Base-by-base conservation (phyloP, 192 early-diverging fungal genomes). In the Coemansia sp. region DNA sequence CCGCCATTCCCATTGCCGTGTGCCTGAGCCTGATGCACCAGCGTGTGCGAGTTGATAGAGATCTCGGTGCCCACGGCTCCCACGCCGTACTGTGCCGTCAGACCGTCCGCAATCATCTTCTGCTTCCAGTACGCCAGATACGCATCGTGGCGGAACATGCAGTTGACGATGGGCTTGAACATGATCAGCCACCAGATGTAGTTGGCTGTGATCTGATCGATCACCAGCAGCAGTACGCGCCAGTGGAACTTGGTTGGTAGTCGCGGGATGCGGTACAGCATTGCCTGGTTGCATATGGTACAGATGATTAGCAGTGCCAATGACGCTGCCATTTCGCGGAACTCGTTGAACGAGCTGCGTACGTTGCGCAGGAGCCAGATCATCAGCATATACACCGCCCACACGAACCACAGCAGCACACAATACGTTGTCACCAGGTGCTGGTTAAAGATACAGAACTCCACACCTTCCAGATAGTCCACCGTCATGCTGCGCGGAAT, bases 161-260 rank as follows among this genome's bases (percentile, higher is more conserved):
- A 78, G 41, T 77, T 74, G 46, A 59, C 65, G 11, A 83, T 62
- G 7, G 81, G 72, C 69, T 74, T 77, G 62, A 76, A 66, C 81
- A 83, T 83, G 41, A 83, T 83, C 13, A 74, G 67, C 81, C 81
- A 83, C 72, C 76, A 83, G 21, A 83, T 78, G 11, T 72, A 73
- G 56, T 83, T 77, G 43, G 73, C 70, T 0, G 76, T 72, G 16
- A 83, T 47, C 51, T 78, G 73, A 52, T 78, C 73, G 12, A 72
- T 64, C 1, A 72, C 37, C 10, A 74, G 61, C 10, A 83, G 62
- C 48, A 68, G 59, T 11, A 77, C 45, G 8, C 76, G 72, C 67
- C 81, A 74, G 45, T 61, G 57, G 22, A 83, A 69, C 3, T 43
- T 62, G 15, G 70, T 72, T 5, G 76, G 76, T 12, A 83, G 43